These are phyloP conservation scores for Fusarium metavorans DNA, from an alignment of 2,329 filamentous ascomycete species.

Conservation along the genomic window DNA sequence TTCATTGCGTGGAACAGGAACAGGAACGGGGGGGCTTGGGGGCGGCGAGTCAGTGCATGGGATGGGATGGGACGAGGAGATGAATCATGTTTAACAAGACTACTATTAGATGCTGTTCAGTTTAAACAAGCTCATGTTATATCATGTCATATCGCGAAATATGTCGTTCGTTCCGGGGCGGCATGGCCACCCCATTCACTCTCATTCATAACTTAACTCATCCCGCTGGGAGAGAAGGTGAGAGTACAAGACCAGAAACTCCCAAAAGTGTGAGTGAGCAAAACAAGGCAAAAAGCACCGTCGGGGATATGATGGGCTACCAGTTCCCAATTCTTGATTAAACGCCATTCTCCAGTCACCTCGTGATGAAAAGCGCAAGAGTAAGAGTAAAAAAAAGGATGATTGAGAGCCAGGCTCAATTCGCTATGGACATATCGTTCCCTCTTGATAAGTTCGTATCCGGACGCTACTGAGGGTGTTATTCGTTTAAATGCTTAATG, in stretches of 20 bases:
- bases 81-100: constrained; percentile 1
- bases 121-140: neutral
- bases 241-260: constrained; percentile 11
- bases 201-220: neutral
- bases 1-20: neutral
- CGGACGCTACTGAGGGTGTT: neutral
- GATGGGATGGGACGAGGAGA: neutral
- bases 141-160: neutral
- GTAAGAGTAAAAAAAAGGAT: constrained; percentile 1
- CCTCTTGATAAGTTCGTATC: constrained; percentile 6
- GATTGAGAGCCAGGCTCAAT: constrained; percentile 18
- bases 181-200: neutral
- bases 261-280: neutral
- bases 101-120: neutral
- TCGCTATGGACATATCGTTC: constrained; percentile 25
- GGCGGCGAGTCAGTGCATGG: neutral
- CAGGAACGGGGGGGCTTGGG: neutral
- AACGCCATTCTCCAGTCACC: constrained; percentile 29
- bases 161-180: neutral
- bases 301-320: neutral
- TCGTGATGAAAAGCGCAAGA: constrained; percentile 7
- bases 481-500: neutral
- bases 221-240: neutral
- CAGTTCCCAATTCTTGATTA: constrained; percentile 14
- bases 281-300: neutral